Percentiles rank a stretch among this genome's conserved stretches.
phyloP scores from a whole-genome alignment of 306 rosid species.

The Pachyrhizus erosus region DNA sequence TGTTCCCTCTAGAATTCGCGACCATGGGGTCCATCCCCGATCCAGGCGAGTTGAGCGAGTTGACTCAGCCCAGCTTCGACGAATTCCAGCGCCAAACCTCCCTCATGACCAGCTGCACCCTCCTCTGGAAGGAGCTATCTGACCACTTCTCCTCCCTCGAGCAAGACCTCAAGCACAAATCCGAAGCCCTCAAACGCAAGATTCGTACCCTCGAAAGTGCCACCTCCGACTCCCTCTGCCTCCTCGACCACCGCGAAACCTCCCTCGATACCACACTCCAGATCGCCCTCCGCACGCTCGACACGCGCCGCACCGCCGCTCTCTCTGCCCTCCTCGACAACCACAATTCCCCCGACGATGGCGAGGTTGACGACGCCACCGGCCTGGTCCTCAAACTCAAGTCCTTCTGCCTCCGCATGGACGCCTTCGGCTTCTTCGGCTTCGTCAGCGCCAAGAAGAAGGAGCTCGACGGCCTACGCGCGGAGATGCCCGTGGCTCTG shows the following conservation, averaged over 20 bases:
- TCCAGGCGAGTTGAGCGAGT: conserved; percentile 95
- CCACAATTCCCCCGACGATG: not conserved
- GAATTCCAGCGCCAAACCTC: conserved; percentile 96
- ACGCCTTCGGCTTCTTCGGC: conserved; percentile 75
- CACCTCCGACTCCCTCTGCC: conserved; percentile 68
- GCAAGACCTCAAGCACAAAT: conserved; percentile 71
- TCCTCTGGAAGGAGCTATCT: conserved; percentile 96
- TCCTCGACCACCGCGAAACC: conserved; percentile 84
- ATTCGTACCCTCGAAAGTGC: conserved; percentile 62
- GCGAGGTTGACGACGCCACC: conserved; percentile 80
- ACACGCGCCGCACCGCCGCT: conserved; percentile 64
- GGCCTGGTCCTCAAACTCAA: conserved; percentile 69
- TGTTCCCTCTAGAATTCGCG: not conserved
- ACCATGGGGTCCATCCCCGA: conserved; percentile 97
- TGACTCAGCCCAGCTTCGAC: conserved; percentile 79
- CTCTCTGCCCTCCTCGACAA: conserved; percentile 34
- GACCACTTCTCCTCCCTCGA: conserved; percentile 89
- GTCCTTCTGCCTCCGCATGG: conserved; percentile 76
- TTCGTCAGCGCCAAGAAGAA: conserved; percentile 80
- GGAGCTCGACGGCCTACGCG: conserved; percentile 76
- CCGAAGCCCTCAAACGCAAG: conserved; percentile 74
- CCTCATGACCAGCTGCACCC: conserved; percentile 94
- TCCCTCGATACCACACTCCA: conserved; percentile 68
- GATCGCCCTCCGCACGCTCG: conserved; percentile 78
- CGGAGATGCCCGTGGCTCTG: conserved; percentile 73